Conservation (phyloP, 208 protist genomes). For the Kentomonas sorsogonicus region DNA sequence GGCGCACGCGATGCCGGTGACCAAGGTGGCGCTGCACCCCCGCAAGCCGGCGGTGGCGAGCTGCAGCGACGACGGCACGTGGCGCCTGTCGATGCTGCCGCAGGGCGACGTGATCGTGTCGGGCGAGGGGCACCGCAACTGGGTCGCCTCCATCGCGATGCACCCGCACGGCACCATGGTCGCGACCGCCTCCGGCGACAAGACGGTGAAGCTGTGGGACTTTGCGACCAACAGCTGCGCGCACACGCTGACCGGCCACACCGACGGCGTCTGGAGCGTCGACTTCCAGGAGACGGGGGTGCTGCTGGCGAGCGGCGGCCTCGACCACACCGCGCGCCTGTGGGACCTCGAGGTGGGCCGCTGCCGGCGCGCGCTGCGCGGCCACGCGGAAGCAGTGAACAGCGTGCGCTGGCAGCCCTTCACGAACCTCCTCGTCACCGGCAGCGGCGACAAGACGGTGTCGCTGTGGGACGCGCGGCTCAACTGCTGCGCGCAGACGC, state of each 20-base stretch:
- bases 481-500: constrained; percentile 90
- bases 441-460: constrained; percentile 95
- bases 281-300: constrained; percentile 93
- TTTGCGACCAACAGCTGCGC: constrained; percentile 85
- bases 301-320: constrained; percentile 86
- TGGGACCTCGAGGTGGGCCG: constrained; percentile 88
- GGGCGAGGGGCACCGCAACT: constrained; percentile 93
- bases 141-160: constrained; percentile 85
- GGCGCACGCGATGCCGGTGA: constrained; percentile 86
- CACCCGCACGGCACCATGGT: constrained; percentile 91
- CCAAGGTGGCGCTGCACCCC: constrained; percentile 89
- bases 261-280: constrained; percentile 92
- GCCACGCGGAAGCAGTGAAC: constrained; percentile 95
- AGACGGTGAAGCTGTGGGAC: constrained; percentile 96
- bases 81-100: constrained; percentile 92
- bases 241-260: constrained; percentile 90
- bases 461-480: constrained; percentile 95
- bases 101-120: constrained; percentile 92
- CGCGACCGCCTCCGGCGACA: constrained; percentile 93
- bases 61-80: constrained; percentile 93
- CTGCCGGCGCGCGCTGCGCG: constrained; percentile 91
- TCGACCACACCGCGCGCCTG: constrained; percentile 94
- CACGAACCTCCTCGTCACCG: constrained; percentile 92
- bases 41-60: constrained; percentile 93
- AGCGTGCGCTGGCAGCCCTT: constrained; percentile 89